Percentiles rank a stretch among this genome's conserved stretches.
These are phyloP conservation scores for Curvularia eragrostidis DNA, from an alignment of 2,329 filamentous ascomycete genomes.

Conservation along the genomic window DNA sequence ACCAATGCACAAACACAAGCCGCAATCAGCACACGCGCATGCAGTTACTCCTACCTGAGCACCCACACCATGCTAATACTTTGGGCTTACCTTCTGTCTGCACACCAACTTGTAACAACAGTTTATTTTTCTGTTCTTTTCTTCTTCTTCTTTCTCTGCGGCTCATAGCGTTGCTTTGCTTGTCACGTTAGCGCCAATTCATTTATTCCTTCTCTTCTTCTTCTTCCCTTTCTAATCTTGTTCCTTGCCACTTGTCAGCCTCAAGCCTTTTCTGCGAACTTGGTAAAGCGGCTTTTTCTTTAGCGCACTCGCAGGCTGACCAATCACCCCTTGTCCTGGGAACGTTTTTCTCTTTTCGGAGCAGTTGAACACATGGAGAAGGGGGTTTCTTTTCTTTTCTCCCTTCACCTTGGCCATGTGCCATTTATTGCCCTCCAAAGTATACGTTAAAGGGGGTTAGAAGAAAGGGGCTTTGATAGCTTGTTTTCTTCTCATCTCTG, in stretches of 20 bases:
- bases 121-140: constrained; percentile 10
- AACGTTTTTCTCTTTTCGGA: not conserved
- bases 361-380: not conserved
- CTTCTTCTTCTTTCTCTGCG: not conserved
- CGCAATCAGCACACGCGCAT: constrained; percentile 9
- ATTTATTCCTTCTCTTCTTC: not conserved
- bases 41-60: not conserved
- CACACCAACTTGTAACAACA: constrained; percentile 23
- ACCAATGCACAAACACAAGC: not conserved
- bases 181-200: not conserved
- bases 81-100: constrained; percentile 7
- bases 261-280: not conserved
- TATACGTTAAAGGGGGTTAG: not conserved
- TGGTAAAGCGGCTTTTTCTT: too few species aligned
- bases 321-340: not conserved
- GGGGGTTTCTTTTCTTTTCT: not conserved
- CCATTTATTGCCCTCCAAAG: not conserved
- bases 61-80: constrained; percentile 12
- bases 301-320: not conserved
- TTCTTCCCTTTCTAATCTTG: not conserved
- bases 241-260: not conserved
- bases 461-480: not conserved
- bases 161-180: constrained; percentile 11
- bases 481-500: not conserved
- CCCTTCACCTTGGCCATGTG: not conserved